Conservation (phyloP, 257 asterid species). For the Petunia secreta region DNA sequence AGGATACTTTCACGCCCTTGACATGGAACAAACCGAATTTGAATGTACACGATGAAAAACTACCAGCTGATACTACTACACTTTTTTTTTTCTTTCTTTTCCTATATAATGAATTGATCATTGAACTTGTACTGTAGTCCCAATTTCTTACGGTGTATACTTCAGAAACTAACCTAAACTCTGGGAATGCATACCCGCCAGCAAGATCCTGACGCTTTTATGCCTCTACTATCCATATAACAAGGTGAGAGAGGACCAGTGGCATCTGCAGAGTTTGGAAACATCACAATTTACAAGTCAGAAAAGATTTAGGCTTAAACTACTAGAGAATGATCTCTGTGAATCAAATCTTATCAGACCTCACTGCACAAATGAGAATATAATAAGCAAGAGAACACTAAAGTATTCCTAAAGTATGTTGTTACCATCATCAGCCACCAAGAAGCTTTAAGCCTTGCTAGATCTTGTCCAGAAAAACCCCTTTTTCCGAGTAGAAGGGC, state of each 20-base stretch:
- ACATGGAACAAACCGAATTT: conserved; percentile 34
- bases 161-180: conserved; percentile 48
- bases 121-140: conserved; percentile 37
- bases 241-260: conserved; percentile 3
- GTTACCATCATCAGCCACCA: conserved; percentile 38
- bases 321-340: background rate
- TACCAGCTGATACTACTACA: conserved; percentile 34
- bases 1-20: conserved; percentile 28
- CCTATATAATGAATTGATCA: conserved; percentile 48
- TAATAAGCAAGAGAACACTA: background rate
- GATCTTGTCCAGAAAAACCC: conserved; percentile 79
- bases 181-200: conserved; percentile 18
- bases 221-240: background rate
- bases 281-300: background rate
- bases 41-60: conserved; percentile 39
- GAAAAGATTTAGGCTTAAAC: background rate
- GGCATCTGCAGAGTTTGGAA: background rate
- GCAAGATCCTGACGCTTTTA: conserved; percentile 18
- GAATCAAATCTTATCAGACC: conserved; percentile 5
- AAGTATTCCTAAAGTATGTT: background rate
- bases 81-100: conserved; percentile 34
- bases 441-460: conserved; percentile 53
- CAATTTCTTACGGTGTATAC: conserved; percentile 61
- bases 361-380: background rate
- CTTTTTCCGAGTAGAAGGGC: conserved; percentile 50